These are phyloP conservation scores for Cucumis melo DNA, from an alignment of 306 rosid species.

Conservation along the genomic window DNA sequence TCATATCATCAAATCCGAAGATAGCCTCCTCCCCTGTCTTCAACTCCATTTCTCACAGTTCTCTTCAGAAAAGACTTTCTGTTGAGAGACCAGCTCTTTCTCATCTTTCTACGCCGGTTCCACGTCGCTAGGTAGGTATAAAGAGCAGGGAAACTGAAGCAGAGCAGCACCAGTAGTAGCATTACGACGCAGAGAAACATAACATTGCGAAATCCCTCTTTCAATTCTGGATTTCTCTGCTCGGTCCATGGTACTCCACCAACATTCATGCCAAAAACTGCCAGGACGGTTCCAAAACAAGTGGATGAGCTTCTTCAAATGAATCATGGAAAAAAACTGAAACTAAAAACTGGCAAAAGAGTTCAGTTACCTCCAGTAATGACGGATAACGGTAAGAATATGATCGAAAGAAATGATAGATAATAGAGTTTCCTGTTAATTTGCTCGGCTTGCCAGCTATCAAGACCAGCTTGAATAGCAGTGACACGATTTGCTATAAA, in stretches of 20 bases:
- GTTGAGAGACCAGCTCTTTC: conserved; percentile 66
- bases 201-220: conserved; percentile 77
- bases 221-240: conserved; percentile 34
- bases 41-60: conserved; percentile 24
- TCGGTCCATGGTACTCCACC: conserved; percentile 98
- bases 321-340: not conserved
- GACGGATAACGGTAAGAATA: conserved; percentile 84
- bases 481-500: conserved; percentile 81
- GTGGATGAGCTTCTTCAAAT: not conserved
- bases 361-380: conserved; percentile 61
- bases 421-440: conserved; percentile 84
- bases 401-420: conserved; percentile 76
- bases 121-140: conserved; percentile 40
- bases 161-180: conserved; percentile 53
- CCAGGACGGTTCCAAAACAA: not conserved
- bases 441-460: conserved; percentile 93
- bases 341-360: not conserved
- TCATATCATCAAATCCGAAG: conserved; percentile 46
- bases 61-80: conserved; percentile 60
- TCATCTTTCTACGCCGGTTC: conserved; percentile 27
- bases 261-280: conserved; percentile 98
- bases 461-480: conserved; percentile 85
- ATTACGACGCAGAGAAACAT: conserved; percentile 46
- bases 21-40: conserved; percentile 61
- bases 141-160: conserved; percentile 70